Percentiles rank a stretch among this genome's conserved stretches.
phyloP scores from a whole-genome alignment of 331 rosid species.

The Cucumis variabilis region DNA sequence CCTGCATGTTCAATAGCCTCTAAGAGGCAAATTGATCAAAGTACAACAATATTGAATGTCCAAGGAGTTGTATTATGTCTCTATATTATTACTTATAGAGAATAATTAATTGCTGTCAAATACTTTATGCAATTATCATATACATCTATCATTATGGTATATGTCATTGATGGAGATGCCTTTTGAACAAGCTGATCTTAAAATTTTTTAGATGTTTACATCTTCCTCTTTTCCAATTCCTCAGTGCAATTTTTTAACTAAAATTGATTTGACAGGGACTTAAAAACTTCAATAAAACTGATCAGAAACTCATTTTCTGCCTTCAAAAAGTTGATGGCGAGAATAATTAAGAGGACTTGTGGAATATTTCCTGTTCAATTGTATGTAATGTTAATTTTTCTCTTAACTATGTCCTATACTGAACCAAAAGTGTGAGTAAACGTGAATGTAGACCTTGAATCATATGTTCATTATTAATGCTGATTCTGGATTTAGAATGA shows the following conservation, averaged over 20 bases:
- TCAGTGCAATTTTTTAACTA: neutral
- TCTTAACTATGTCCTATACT: neutral
- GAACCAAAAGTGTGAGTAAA: constrained; percentile 40
- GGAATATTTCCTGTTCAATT: neutral
- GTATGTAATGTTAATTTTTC: constrained; percentile 29
- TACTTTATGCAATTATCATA: neutral
- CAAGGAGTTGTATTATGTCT: constrained; percentile 81
- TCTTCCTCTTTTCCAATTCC: neutral
- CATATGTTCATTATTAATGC: constrained; percentile 99
- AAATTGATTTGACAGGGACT: constrained; percentile 63
- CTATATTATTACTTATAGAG: neutral
- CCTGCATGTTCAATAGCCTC: constrained; percentile 95
- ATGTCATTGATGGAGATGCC: neutral
- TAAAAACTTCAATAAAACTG: constrained; percentile 76
- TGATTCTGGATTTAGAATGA: constrained; percentile 92
- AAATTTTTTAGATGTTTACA: neutral
- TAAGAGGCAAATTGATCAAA: constrained; percentile 93
- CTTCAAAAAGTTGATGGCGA: constrained; percentile 92
- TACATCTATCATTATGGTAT: neutral
- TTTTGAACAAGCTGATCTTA: neutral
- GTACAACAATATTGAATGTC: constrained; percentile 91
- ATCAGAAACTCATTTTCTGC: constrained; percentile 72
- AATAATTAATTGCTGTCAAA: neutral
- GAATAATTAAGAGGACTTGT: constrained; percentile 83
- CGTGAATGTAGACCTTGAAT: constrained; percentile 73